Evolutionary conservation across 2,329 filamentous ascomycete genomes (phyloP), one percentile per base, ranked within the genome.

Genomic region (Botryotinia convoluta): DNA sequence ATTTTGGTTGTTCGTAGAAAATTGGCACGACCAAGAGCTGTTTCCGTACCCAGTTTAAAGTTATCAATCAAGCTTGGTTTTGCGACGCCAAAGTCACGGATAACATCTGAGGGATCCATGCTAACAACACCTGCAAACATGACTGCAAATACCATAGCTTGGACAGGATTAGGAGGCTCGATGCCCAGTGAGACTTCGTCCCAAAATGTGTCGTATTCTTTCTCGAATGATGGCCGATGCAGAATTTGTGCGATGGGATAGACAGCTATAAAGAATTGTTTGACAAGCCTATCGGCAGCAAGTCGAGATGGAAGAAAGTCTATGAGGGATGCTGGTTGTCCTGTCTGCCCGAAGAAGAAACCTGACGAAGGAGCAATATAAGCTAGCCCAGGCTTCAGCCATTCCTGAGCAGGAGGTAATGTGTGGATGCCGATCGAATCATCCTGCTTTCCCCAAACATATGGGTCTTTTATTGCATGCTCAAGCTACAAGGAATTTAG

Each of bases 101-200:
- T 77, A 35, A 89, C 84, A 48, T 81, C 82, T 10, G 85, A 82
- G 72, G 91, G 87, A 16, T 86, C 83, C 84, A 93, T 86, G 76
- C 91, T 92, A 64, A 93, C 86, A 7, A 89, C 87, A 0, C 90
- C 91, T 59, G 90, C 90, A 77, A 95, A 91, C 82, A 93, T 85
- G 12, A 88, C 87, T 0, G 91, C 89, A 79, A 93, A 92, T 0
- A 94, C 84, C 37, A 93, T 83, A 1, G 91, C 90, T 80, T 93
- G 91, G 20, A 89, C 84, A 6, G 91, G 91, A 32, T 86, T 83
- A 3, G 87, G 83, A 12, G 91, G 91, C 80, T 93, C 90, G 59
- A 87, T 85, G 5, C 88, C 87, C 14, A 85, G 83, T 16, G 83
- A 82, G 48, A 92, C 85, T 61, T 89, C 86, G 6, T 86, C 85